Conservation (phyloP, 305 asterid genomes). For the Fraxinus ornus region DNA sequence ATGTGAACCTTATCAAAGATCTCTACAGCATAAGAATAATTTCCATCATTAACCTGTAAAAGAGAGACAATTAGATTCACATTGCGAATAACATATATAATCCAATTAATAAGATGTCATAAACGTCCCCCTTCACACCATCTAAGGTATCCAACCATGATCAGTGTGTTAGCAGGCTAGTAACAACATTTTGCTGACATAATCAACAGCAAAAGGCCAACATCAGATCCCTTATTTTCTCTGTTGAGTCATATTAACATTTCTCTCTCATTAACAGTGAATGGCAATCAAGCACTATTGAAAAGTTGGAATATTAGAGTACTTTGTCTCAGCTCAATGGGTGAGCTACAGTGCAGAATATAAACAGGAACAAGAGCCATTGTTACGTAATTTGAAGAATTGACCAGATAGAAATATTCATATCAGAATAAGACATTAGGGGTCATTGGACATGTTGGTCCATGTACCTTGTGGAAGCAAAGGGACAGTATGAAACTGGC, state of each 20-base stretch:
- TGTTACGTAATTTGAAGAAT: constrained; percentile 3
- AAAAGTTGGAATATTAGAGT: background rate
- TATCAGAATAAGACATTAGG: background rate
- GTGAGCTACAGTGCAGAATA: background rate
- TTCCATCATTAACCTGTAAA: constrained; percentile 95
- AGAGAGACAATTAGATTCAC: constrained; percentile 27
- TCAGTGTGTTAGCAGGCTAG: constrained; percentile 14
- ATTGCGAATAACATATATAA: background rate
- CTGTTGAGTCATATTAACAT: constrained; percentile 6
- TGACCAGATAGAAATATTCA: background rate
- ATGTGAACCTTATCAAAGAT: constrained; percentile 82
- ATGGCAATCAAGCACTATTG: background rate
- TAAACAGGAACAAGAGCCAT: background rate
- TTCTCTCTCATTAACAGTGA: background rate
- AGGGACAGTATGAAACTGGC: constrained; percentile 7
- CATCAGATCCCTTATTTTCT: background rate
- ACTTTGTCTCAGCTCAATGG: background rate
- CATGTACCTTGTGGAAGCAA: constrained; percentile 10
- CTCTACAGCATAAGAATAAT: constrained; percentile 78
- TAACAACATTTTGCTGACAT: background rate
- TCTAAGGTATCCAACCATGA: constrained; percentile 20
- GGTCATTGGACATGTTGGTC: background rate
- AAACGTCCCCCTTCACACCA: background rate
- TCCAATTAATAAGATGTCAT: background rate
- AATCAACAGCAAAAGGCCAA: constrained; percentile 18